A percentile compares a stretch with the other conserved stretches of the same genome.
Conservation (phyloP, 2,329 filamentous ascomycete species). For the Hirsutella rhossiliensis region DNA sequence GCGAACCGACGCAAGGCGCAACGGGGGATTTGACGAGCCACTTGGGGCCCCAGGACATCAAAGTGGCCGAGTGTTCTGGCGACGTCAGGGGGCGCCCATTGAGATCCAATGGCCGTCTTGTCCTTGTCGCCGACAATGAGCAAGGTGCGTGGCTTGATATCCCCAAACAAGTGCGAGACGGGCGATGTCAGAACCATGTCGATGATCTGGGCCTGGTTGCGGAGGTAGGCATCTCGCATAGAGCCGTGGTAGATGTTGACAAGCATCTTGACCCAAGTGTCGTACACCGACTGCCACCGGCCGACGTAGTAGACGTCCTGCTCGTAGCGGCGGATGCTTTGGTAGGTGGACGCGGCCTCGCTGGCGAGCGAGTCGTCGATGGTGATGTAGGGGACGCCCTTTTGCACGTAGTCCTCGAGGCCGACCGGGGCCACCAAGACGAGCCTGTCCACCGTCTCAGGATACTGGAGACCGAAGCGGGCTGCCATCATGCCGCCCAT, state of each 20-base stretch:
- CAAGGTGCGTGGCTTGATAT: conserved; percentile 31
- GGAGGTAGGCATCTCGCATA: conserved; percentile 27
- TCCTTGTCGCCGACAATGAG: conserved; percentile 39
- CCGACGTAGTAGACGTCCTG: conserved; percentile 35
- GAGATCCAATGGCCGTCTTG: conserved; percentile 41
- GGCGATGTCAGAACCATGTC: conserved; percentile 43
- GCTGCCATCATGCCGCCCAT: conserved; percentile 42
- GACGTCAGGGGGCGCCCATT: conserved; percentile 33
- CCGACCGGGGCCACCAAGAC: conserved; percentile 40
- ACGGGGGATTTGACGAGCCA: conserved; percentile 29
- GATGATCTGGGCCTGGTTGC: conserved; percentile 36
- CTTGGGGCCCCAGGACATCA: conserved; percentile 32
- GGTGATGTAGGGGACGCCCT: conserved; percentile 33
- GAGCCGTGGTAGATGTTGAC: conserved; percentile 36
- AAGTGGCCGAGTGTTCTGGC: conserved; percentile 35
- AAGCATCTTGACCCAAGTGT: conserved; percentile 43
- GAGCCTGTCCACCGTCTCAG: conserved; percentile 26
- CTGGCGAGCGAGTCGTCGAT: conserved; percentile 25
- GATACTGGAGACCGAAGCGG: conserved; percentile 39
- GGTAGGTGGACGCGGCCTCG: conserved; percentile 28
- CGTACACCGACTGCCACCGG: conserved; percentile 35
- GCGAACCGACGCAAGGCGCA: conserved; percentile 33
- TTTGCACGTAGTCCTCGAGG: conserved; percentile 39
- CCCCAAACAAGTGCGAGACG: conserved; percentile 35
- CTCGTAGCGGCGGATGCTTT: conserved; percentile 32